phyloP scores from a whole-genome alignment of 768 basidiomycete genomes.

The Trametes gibbosa region DNA sequence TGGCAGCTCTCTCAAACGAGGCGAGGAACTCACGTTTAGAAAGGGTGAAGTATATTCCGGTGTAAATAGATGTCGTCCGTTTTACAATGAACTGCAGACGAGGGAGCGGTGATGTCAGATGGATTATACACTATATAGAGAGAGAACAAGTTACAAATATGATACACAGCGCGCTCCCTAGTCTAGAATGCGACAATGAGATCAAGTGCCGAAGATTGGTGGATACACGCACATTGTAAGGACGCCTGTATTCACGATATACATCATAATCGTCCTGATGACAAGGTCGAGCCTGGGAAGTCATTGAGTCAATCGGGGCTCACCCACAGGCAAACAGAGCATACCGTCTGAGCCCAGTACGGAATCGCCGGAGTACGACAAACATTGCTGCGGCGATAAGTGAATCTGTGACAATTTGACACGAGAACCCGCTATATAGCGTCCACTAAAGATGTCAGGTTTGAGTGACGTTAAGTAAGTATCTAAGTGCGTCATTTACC shows the following conservation, averaged over 20 bases:
- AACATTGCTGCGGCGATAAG: neutral
- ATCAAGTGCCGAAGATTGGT: too few relatives aligned
- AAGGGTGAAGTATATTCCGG: neutral
- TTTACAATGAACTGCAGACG: neutral
- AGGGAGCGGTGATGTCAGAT: neutral
- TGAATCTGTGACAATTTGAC: neutral
- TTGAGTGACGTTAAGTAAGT: neutral
- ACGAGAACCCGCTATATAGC: conserved; percentile 1
- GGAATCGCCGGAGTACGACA: neutral
- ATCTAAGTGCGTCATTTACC: neutral
- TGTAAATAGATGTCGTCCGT: neutral
- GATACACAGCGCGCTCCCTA: neutral
- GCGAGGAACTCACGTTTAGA: neutral
- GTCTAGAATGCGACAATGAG: neutral
- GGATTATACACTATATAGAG: neutral
- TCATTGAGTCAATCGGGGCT: too few relatives aligned
- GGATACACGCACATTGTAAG: neutral
- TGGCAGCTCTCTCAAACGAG: neutral
- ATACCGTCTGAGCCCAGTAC: conserved; percentile 3
- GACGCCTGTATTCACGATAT: conserved; percentile 6
- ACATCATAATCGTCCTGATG: conserved; percentile 1
- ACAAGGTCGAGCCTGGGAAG: neutral
- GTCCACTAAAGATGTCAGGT: neutral
- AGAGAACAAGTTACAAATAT: neutral
- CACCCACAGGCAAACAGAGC: neutral